These are phyloP conservation scores for Solanum dulcamara DNA, from an alignment of 257 asterid genomes.

Conservation along the genomic window DNA sequence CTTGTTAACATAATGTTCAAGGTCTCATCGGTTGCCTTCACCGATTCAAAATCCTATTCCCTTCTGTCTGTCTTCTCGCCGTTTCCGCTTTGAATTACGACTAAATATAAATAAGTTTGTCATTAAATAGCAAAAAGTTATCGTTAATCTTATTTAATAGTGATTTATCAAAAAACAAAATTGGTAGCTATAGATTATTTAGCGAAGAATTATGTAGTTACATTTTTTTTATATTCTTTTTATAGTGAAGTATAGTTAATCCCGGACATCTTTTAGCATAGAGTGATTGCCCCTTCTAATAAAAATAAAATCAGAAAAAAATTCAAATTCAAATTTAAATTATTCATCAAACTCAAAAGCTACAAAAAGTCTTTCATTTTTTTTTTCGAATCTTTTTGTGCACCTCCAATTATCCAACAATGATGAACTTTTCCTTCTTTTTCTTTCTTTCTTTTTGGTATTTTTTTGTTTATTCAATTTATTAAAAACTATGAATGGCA, in stretches of 20 bases:
- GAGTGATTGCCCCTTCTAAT: neutral
- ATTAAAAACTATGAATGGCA: neutral
- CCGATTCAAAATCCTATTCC: too few relatives aligned
- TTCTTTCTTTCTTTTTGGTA: neutral
- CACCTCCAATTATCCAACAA: neutral
- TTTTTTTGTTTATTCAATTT: neutral
- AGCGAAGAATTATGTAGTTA: too few relatives aligned
- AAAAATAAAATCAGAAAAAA: neutral
- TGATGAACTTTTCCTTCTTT: neutral
- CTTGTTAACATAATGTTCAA: too few relatives aligned
- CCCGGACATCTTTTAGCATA: neutral
- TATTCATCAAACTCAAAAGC: neutral
- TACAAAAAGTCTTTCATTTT: neutral
- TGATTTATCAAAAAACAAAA: neutral
- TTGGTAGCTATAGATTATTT: too few relatives aligned
- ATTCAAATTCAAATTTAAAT: neutral
- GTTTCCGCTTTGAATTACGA: too few relatives aligned
- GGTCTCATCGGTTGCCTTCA: too few relatives aligned
- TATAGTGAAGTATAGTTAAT: neutral
- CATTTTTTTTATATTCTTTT: neutral
- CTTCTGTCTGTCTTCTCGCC: too few relatives aligned
- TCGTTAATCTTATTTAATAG: neutral
- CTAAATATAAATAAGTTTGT: too few relatives aligned
- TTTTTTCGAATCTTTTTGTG: neutral
- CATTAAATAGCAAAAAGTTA: neutral